Evolutionary conservation across 352 stramenopile genomes (phyloP).

Genomic region (Pythium rhizo-oryzae): DNA sequence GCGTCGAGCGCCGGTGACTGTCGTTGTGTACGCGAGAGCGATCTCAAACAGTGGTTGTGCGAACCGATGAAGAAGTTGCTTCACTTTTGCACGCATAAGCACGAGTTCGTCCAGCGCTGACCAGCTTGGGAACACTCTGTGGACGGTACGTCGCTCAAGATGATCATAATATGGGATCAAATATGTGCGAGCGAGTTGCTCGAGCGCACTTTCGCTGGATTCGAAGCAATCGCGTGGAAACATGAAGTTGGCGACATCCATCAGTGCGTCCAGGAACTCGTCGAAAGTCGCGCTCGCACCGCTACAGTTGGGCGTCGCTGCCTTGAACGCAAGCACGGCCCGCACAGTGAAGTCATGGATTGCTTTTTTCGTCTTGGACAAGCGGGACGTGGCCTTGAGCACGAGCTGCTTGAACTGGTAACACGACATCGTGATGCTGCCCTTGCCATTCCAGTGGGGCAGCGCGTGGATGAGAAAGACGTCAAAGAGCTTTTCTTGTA

Average conservation of each 20-base stretch:
- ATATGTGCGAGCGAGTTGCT: conserved; percentile 37
- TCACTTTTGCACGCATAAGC: conserved; percentile 30
- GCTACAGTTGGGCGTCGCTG: conserved; percentile 27
- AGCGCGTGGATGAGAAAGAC: conserved; percentile 64
- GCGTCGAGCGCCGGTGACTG: conserved; percentile 34
- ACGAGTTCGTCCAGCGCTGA: conserved; percentile 42
- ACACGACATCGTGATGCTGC: conserved; percentile 44
- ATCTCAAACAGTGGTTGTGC: conserved; percentile 45
- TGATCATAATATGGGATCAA: conserved; percentile 46
- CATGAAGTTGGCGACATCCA: conserved; percentile 50
- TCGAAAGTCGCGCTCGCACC: conserved; percentile 46
- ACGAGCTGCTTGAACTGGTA: conserved; percentile 73
- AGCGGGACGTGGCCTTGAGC: conserved; percentile 36
- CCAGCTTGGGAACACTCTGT: conserved; percentile 36
- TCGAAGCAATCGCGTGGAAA: conserved; percentile 31
- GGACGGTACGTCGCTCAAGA: conserved; percentile 12
- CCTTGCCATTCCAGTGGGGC: conserved; percentile 50
- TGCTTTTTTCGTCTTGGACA: conserved; percentile 29
- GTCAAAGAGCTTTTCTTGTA: conserved; percentile 67
- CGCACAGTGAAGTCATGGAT: conserved; percentile 43
- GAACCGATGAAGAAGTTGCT: conserved; percentile 44
- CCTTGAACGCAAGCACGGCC: conserved; percentile 40
- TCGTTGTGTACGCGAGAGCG: conserved; percentile 46
- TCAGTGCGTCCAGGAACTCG: conserved; percentile 62
- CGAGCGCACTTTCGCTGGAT: conserved; percentile 42